Base-by-base conservation (phyloP, 805 yeast genomes). In the Candida verbasci region DNA sequence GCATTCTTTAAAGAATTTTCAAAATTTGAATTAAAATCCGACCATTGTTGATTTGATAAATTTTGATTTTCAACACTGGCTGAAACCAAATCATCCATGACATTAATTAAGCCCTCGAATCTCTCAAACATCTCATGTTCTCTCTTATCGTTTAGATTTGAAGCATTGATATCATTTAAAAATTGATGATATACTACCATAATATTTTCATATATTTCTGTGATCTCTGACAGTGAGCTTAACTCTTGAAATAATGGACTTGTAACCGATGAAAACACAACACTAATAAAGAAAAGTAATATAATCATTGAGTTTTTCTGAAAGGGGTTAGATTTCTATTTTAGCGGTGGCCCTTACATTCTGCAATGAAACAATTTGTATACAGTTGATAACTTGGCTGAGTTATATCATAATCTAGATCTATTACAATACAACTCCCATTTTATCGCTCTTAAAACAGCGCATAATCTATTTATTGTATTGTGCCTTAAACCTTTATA, bases 181-280 rank as follows among this genome's bases (percentile, higher is more conserved):
- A 47, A 32, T 14, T 37, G 36, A 7, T 40, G 35, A 29, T 50
- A 47, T 3, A 49, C 17, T 17, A 39, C 38, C 0, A 81, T 75
- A 9, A 78, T 64, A 41, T 76, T 75, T 11, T 64, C 32, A 44
- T 72, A 77, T 24, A 75, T 45, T 9, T 56, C 50, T 33, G 76
- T 40, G 0, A 77, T 75, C 39, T 74, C 76, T 45, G 52, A 73
- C 0, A 80, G 80, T 1, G 72, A 43, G 0, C 76, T 60, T 31
- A 73, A 70, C 38, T 74, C 78, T 42, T 58, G 56, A 47, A 88
- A 82, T 0, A 80, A 58, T n/a, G n/a, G n/a, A 2, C 66, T 62
- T 2, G 74, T 62, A 3, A 81, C 58, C 17, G 26, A 24, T 10
- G 14, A 12, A 14, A 25, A 7, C 4, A 25, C 9, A 12, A 25